phyloP scores from a whole-genome alignment of 2,329 filamentous ascomycete genomes.

The Aureobasidium zeae region DNA sequence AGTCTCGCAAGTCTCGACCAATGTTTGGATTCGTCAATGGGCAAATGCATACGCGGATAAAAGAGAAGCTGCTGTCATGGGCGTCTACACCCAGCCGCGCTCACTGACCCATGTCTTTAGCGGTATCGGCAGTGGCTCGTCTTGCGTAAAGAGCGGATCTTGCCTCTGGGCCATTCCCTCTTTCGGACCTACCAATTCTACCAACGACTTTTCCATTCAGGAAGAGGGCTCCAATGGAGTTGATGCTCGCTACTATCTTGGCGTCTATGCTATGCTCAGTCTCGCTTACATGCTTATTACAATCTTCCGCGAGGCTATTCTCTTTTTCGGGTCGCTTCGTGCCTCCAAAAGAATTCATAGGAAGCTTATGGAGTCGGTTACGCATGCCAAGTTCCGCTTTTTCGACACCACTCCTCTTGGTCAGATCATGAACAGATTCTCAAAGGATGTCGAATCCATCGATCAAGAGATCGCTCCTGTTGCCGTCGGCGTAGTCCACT shows the following conservation, averaged over 20 bases:
- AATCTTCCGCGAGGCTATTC: constrained; percentile 70
- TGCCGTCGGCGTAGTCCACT: constrained; percentile 66
- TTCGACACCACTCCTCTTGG: constrained; percentile 94
- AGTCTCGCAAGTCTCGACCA: constrained; percentile 74
- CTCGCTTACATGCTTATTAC: constrained; percentile 70
- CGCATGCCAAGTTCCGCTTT: constrained; percentile 90
- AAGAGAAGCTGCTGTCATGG: constrained; percentile 31
- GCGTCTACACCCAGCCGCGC: constrained; percentile 28
- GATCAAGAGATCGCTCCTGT: constrained; percentile 94
- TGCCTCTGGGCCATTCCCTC: constrained; percentile 39
- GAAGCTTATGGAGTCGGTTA: constrained; percentile 65
- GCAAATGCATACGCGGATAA: constrained; percentile 68
- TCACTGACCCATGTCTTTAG: constrained; percentile 36
- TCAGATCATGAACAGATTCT: constrained; percentile 97
- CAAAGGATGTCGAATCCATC: constrained; percentile 88
- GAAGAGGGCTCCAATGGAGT: constrained; percentile 44
- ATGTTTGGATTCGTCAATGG: constrained; percentile 92
- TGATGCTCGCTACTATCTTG: constrained; percentile 74
- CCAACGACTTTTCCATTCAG: constrained; percentile 14
- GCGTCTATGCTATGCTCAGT: constrained; percentile 72
- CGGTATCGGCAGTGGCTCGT: constrained; percentile 35
- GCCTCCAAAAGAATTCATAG: constrained; percentile 81
- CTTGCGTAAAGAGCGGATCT: constrained; percentile 41
- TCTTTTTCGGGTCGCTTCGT: constrained; percentile 85
- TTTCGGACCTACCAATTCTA: constrained; percentile 15